Base-by-base conservation (phyloP, 2,329 filamentous ascomycete species). In the Fusarium sp. region DNA sequence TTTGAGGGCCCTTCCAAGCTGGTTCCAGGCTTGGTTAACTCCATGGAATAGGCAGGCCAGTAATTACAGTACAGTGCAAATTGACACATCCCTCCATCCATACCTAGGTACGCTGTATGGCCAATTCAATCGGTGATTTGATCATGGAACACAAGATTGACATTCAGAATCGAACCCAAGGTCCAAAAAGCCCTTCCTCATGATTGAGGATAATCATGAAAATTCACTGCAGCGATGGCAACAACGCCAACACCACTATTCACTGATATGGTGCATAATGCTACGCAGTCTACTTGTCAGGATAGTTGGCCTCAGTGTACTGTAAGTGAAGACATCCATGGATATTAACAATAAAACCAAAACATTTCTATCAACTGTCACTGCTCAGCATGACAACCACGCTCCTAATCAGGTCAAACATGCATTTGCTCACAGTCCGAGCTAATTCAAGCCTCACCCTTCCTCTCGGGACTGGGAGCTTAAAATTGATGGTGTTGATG, bases 61-160 rank as follows among this genome's bases (percentile, higher is more conserved):
- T 29, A 30, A 30, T 30, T 30, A 30, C 29, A 30, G 29, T 12
- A 18, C 18, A 38, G 34, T 24, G 10, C 32, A 72, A 71, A 71
- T 71, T 71, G 65, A 58, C 65, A 69, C 69, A 58, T 63, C 46
- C 69, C 65, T 68, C 60, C 54, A 69, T 61, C 11, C 20, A 27
- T 18, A 29, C n/a, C 41, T 22, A 10, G 18, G 44, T 25, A 24
- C 16, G 20, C 29, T 46, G 20, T 46, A n/a, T 46, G 30, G 52
- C 22, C 59, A 58, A 58, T 59, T 52, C 30, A 52, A 49, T 56
- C 24, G 29, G 51, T 46, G 53, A n/a, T 69, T 38, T 62, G 48
- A 47, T 48, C 45, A 48, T 65, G 41, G 58, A 58, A 27, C 56
- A 55, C 30, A 43, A 43, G 48, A 54, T 60, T 43, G 41, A 13